Percentiles rank a stretch among this genome's conserved stretches.
These are phyloP conservation scores for Nigrospora osmanthi DNA, from an alignment of 2,329 filamentous ascomycete genomes.

Conservation along the genomic window DNA sequence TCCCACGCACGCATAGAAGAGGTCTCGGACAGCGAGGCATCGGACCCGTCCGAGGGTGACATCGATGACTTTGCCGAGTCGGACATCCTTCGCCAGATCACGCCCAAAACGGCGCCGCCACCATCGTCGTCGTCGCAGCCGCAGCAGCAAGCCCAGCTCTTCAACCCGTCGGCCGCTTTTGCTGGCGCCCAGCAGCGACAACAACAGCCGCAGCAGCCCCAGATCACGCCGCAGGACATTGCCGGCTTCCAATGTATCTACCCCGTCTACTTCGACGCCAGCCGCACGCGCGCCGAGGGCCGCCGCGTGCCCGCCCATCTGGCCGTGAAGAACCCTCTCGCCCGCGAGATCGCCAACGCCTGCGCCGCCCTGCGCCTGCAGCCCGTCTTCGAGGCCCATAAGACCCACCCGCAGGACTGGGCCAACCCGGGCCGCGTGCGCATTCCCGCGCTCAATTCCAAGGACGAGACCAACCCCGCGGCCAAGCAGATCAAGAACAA, in stretches of 20 bases:
- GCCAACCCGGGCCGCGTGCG: constrained; percentile 88
- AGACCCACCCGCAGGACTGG: constrained; percentile 95
- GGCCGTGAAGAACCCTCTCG: constrained; percentile 78
- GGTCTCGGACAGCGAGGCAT: constrained; percentile 65
- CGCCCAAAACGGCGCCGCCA: constrained; percentile 22
- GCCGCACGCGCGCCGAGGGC: constrained; percentile 67
- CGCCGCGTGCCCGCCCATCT: constrained; percentile 66
- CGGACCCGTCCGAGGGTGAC: constrained; percentile 83
- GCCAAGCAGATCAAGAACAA: constrained; percentile 57
- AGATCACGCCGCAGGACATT: constrained; percentile 47
- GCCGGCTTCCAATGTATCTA: constrained; percentile 85
- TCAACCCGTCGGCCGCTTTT: constrained; percentile 8
- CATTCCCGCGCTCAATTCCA: constrained; percentile 51
- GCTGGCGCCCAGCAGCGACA: constrained; percentile 9
- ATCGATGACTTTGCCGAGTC: constrained; percentile 56
- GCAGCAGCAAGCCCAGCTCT: constrained; percentile 16
- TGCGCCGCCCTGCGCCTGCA: constrained; percentile 63
- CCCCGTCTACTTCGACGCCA: constrained; percentile 87
- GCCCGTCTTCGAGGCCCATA: constrained; percentile 81
- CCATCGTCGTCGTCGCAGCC: constrained; percentile 9
- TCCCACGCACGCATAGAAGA: constrained; percentile 88
- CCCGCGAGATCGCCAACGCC: constrained; percentile 83
- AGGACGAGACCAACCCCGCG: constrained; percentile 19
- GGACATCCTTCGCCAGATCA: constrained; percentile 45
- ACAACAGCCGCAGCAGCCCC: constrained; percentile 13